Base-by-base conservation (phyloP, 1,284 basidiomycete genomes). In the Tilletiaria anomala region DNA sequence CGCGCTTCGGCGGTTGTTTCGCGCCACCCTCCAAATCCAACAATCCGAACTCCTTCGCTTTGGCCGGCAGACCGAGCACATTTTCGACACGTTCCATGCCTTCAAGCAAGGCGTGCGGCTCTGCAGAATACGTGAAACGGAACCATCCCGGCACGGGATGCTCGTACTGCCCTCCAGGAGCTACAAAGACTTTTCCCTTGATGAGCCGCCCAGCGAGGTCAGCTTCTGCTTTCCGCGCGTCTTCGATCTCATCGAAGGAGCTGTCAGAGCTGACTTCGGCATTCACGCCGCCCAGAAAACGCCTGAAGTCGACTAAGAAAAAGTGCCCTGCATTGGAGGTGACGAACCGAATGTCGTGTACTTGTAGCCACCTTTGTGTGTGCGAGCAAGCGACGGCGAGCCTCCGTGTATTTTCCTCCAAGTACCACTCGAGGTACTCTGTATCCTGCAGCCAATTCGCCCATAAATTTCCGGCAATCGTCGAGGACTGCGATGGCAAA, bases 91-190 rank as follows among this genome's bases (percentile, higher is more conserved):
- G 24, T 1, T 17, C 8, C 16, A 60, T 44, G 3, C 53, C 52
- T 24, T 44, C 31, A 35, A 40, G 44, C 14, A 60, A 37, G 32
- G 54, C 45, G 4, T 35, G 16, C 0, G 54, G 51, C 6, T 46
- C 35, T 32, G 50, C 35, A 4, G 42, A 50, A 22, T 56, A 60
- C 15, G 36, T 37, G 36, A 37, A 18, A 6, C 36, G 36, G 22
- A 24, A 37, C 6, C 24, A 17, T 14, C 58, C 58, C 5, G 51
- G 32, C 5, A 33, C 43, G 2, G 52, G 44, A 17, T 53, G 48
- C 26, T 61, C 53, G 40, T 61, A 61, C 35, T 49, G 46, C 6
- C 39, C 38, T 2, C 58, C 58, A 4, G 58, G 58, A 2, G 50
- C 52, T 1, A 61, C 32, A 18, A 51, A 45, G 15, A 61, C 40